Evolutionary conservation across 345 rosid genomes (phyloP).

Genomic region (Syzygium aromaticum): DNA sequence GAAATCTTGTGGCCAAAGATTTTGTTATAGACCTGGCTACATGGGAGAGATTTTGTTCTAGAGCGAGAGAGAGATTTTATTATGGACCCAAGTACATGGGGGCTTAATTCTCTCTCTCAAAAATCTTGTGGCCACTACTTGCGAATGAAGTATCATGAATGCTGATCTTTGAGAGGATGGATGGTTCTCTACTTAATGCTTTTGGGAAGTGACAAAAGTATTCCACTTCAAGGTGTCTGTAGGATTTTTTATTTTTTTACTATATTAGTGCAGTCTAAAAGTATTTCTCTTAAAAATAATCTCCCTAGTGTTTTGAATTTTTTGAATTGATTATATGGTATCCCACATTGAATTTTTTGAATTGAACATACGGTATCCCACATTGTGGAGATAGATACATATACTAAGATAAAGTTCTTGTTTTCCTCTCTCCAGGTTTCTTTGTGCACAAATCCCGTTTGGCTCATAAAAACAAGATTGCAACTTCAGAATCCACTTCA

Average conservation of each 20-base stretch:
- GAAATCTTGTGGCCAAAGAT: background rate
- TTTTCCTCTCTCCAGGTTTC: constrained; percentile 48
- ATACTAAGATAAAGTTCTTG: background rate
- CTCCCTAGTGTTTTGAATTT: background rate
- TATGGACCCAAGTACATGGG: background rate
- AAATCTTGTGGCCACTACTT: background rate
- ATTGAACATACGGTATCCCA: background rate
- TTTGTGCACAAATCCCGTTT: constrained; percentile 84
- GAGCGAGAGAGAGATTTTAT: no score
- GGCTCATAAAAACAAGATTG: constrained; percentile 94
- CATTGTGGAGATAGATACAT: background rate
- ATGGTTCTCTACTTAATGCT: background rate
- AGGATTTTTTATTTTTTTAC: background rate
- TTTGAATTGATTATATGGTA: background rate
- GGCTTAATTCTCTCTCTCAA: background rate
- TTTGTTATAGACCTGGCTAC: background rate
- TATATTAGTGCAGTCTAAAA: background rate
- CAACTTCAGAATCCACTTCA: constrained; percentile 92
- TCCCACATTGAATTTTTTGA: background rate
- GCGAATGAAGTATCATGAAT: background rate
- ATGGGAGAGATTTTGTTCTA: no score
- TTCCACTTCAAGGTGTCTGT: background rate
- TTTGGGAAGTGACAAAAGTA: background rate
- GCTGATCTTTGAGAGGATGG: background rate
- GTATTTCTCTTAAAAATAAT: background rate